Percentiles rank a stretch among this genome's conserved stretches.
These are phyloP conservation scores for Craspedostauros australis DNA, from an alignment of 108 stramenopile species.

Conservation along the genomic window DNA sequence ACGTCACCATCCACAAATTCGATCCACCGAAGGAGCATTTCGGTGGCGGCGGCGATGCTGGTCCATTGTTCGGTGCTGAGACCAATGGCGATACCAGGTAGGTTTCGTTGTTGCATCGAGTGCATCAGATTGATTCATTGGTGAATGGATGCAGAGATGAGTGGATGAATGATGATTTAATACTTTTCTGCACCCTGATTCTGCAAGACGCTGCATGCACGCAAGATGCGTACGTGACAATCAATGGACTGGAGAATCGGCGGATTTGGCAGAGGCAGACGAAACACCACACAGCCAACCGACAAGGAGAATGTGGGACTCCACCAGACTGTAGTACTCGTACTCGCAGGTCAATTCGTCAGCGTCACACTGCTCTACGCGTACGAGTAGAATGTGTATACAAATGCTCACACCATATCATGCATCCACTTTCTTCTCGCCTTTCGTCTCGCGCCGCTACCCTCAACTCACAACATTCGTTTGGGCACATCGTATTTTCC, in stretches of 20 bases:
- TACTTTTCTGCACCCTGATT: neutral
- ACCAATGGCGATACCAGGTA: slow-evolving; percentile 23
- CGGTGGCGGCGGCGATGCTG: slow-evolving; percentile 80
- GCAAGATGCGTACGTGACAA: too few species aligned
- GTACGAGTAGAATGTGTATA: too few species aligned
- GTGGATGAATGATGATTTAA: neutral
- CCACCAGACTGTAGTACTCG: too few species aligned
- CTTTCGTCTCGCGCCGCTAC: neutral
- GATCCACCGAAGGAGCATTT: slow-evolving; percentile 83
- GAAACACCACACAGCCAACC: too few species aligned
- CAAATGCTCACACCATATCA: too few species aligned
- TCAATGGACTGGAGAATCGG: too few species aligned
- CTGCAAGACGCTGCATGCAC: too few species aligned
- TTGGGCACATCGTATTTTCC: neutral
- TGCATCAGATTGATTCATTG: neutral
- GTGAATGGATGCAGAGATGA: slow-evolving; percentile 20
- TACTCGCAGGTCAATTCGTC: too few species aligned
- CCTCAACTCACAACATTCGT: neutral
- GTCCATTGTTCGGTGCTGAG: slow-evolving; percentile 49
- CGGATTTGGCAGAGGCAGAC: too few species aligned
- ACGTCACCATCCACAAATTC: slow-evolving; percentile 65
- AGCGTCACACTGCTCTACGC: too few species aligned
- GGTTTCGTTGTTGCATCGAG: neutral
- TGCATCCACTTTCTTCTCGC: neutral
- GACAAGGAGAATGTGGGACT: too few species aligned